Percentiles rank a stretch among this genome's conserved stretches.
phyloP scores from a whole-genome alignment of 2,329 filamentous ascomycete genomes.

The Ophiocordyceps australis region DNA sequence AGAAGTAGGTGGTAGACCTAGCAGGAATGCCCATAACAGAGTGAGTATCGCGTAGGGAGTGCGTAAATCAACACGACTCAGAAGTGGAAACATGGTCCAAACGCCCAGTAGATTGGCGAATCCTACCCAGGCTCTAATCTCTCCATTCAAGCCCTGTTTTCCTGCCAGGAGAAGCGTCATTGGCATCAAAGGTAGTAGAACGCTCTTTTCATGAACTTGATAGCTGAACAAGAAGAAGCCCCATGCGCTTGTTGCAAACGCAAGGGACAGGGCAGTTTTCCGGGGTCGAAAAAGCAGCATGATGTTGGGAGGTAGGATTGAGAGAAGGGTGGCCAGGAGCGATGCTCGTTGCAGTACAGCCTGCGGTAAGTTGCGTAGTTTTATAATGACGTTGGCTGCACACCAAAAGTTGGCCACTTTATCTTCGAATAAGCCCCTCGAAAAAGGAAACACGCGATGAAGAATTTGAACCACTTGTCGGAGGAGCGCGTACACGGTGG shows the following conservation, averaged over 20 bases:
- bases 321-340: conserved; percentile 52
- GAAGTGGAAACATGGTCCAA: conserved; percentile 88
- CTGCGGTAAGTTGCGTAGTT: conserved; percentile 58
- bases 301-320: conserved; percentile 63
- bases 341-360: conserved; percentile 60
- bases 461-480: conserved; percentile 70
- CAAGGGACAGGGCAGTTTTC: conserved; percentile 59
- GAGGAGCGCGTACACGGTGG: conserved; percentile 55
- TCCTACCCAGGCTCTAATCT: conserved; percentile 78
- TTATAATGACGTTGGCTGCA: conserved; percentile 73
- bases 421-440: conserved; percentile 91
- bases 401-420: conserved; percentile 99
- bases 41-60: conserved; percentile 76
- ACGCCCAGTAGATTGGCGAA: conserved; percentile 79
- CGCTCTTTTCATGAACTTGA: conserved; percentile 97
- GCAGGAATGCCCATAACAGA: conserved; percentile 76
- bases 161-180: conserved; percentile 80
- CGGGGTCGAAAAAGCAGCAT: conserved; percentile 65
- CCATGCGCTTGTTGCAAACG: conserved; percentile 76
- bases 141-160: conserved; percentile 57
- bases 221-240: conserved; percentile 96
- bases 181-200: conserved; percentile 76
- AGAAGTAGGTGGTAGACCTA: conserved; percentile 69
- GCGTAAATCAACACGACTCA: conserved; percentile 66
- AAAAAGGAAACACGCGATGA: conserved; percentile 89